Evolutionary conservation across 2,329 filamentous ascomycete genomes (phyloP), one percentile per base, ranked within the genome.

Genomic region (Hortaea sp.): DNA sequence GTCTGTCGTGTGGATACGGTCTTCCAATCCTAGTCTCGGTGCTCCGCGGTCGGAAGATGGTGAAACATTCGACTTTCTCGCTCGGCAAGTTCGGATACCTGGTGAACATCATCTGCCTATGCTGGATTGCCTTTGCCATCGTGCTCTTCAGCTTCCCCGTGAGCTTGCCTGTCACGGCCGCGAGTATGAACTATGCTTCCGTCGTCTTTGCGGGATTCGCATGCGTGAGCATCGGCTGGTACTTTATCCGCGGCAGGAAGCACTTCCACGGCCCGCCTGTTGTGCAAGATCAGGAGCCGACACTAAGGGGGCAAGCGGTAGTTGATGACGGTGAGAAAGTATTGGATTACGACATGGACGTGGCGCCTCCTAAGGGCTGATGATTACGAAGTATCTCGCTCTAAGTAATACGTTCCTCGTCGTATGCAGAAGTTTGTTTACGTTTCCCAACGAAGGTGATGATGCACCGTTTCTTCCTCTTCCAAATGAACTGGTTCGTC

Each of bases 21-120:
- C 73, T 88, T 11, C 85, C 85, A 0, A 86, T 89, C 45, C 66
- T 88, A 7, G 81, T 89, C 48, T 83, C 75, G 7, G 67, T 89
- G 3, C 55, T 88, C 1, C 77, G 82, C 11, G 74, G 80, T 7
- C 76, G 85, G n/a, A 72, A 76, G 44, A 74, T 78, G 32, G 77
- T 88, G n/a, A 70, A 72, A 43, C 66, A 80, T 54, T 85, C 82
- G 0, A 73, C 76, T 0, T 89, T 77, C 60, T 82, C 81, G 0
- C 75, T 89, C 0, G 84, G 85, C 4, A 73, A 66, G 40, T 81
- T 86, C 53, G 85, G 85, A 0, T 78, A 74, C 58, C 60, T 71
- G 5, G 83, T 88, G 62, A 89, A 89, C 60, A 63, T 77, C 31
- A 65, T 80, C 39, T 84, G 81, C 43, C 63, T 88, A n/a, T 65